Evolutionary conservation across 2,329 filamentous ascomycete species (phyloP).

Genomic region (Aureobasidium sp.): DNA sequence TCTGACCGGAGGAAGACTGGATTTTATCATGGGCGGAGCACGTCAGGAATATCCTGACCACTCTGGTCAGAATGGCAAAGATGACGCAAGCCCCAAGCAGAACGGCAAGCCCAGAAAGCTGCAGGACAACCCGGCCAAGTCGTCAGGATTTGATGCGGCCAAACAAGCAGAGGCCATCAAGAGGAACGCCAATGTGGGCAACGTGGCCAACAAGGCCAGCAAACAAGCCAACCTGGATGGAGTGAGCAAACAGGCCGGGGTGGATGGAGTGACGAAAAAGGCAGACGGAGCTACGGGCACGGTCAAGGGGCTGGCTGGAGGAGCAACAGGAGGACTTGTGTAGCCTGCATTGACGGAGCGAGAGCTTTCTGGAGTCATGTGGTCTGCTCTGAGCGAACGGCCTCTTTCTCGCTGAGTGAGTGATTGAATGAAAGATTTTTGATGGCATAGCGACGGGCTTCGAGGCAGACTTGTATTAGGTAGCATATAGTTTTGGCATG

Average conservation of each 20-base stretch:
- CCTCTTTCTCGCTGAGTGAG: conserved; percentile 1
- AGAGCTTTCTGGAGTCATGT: conserved; percentile 1
- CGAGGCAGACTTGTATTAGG: background rate
- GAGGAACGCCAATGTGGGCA: conserved; percentile 17
- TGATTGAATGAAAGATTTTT: background rate
- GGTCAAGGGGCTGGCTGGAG: conserved; percentile 2
- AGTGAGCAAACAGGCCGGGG: conserved; percentile 11
- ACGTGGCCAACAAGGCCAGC: conserved; percentile 17
- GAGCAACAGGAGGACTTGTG: conserved; percentile 6
- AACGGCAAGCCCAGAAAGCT: conserved; percentile 16
- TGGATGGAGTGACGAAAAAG: conserved; percentile 6
- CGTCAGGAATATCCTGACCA: conserved; percentile 16
- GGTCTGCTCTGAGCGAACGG: conserved; percentile 7
- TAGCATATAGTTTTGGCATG: background rate
- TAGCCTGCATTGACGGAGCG: conserved; percentile 10
- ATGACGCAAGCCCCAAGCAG: background rate
- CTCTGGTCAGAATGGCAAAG: conserved; percentile 4
- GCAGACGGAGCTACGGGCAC: conserved; percentile 1
- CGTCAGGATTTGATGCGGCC: conserved; percentile 9
- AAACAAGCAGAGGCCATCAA: conserved; percentile 16
- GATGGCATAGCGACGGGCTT: conserved; percentile 12
- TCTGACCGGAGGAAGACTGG: conserved; percentile 33
- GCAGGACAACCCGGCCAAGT: conserved; percentile 17
- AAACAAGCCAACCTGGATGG: conserved; percentile 17
- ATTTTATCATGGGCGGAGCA: conserved; percentile 29